phyloP scores from a whole-genome alignment of 2,329 filamentous ascomycete species.

The Cladosporium sp. region DNA sequence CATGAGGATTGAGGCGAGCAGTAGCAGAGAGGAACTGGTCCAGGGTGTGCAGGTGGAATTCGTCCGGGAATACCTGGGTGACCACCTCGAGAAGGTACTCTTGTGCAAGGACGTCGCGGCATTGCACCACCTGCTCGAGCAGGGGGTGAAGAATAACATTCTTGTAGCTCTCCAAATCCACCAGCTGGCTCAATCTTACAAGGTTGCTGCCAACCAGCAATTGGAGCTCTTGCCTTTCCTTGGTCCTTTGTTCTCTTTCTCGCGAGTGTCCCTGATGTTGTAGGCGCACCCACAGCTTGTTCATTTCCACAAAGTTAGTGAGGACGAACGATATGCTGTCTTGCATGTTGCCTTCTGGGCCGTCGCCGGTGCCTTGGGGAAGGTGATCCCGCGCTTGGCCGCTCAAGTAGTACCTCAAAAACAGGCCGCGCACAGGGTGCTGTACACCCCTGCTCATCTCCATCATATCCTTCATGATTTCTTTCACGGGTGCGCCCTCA shows the following conservation, averaged over 20 bases:
- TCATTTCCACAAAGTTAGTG: slow-evolving; percentile 99
- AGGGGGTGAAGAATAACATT: slow-evolving; percentile 83
- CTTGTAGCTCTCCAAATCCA: slow-evolving; percentile 93
- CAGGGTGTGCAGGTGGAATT: slow-evolving; percentile 95
- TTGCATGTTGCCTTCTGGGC: slow-evolving; percentile 90
- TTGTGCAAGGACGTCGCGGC: slow-evolving; percentile 92
- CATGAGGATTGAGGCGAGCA: slow-evolving; percentile 87
- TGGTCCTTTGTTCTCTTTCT: slow-evolving; percentile 88
- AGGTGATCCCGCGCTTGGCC: slow-evolving; percentile 90
- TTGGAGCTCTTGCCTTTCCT: slow-evolving; percentile 93
- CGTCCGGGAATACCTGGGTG: slow-evolving; percentile 97
- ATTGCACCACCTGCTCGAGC: slow-evolving; percentile 96
- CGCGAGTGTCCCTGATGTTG: slow-evolving; percentile 97
- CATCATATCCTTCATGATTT: slow-evolving; percentile 99
- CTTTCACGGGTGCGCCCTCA: slow-evolving; percentile 96
- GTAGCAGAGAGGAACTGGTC: slow-evolving; percentile 94
- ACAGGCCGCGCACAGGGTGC: slow-evolving; percentile 91
- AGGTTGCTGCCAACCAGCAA: slow-evolving; percentile 95
- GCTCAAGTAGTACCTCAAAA: slow-evolving; percentile 92
- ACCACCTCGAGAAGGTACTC: slow-evolving; percentile 98
- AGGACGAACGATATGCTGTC: slow-evolving; percentile 98
- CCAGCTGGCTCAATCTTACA: slow-evolving; percentile 89
- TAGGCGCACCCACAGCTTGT: slow-evolving; percentile 96
- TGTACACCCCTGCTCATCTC: slow-evolving; percentile 99
- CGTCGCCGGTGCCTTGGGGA: slow-evolving; percentile 78